Evolutionary conservation across 805 yeast genomes (phyloP).

Genomic region (Clavispora asparagi): DNA sequence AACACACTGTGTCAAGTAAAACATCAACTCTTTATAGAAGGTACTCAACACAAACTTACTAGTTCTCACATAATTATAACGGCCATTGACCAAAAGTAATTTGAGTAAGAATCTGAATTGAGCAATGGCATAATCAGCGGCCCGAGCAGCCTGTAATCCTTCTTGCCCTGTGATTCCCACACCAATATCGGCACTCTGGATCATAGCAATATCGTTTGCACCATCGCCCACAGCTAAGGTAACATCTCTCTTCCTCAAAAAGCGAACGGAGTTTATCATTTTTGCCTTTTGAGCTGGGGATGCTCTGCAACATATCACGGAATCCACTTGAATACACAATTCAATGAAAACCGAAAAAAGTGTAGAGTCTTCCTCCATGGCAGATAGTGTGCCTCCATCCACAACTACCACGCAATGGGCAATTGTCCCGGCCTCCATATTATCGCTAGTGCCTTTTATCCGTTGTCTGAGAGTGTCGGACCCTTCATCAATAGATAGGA

Average conservation of each 20-base stretch:
- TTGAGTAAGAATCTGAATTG: slow-evolving; percentile 85
- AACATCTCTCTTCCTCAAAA: slow-evolving; percentile 61
- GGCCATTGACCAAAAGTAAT: slow-evolving; percentile 85
- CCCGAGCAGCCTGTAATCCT: slow-evolving; percentile 93
- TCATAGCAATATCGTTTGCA: slow-evolving; percentile 99
- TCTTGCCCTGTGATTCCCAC: slow-evolving; percentile 96
- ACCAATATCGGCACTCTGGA: slow-evolving; percentile 97
- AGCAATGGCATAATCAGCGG: slow-evolving; percentile 92
- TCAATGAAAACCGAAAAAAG: slow-evolving; percentile 74
- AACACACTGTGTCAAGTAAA: slow-evolving; percentile 82
- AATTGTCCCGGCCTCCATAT: slow-evolving; percentile 63
- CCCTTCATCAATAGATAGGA: slow-evolving; percentile 48
- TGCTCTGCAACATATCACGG: slow-evolving; percentile 93
- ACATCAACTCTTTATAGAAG: slow-evolving; percentile 88
- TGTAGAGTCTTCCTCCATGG: slow-evolving; percentile 68
- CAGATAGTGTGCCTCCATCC: slow-evolving; percentile 83
- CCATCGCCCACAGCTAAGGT: slow-evolving; percentile 98
- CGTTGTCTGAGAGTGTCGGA: slow-evolving; percentile 56
- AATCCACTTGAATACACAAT: slow-evolving; percentile 79
- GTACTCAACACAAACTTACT: slow-evolving; percentile 89
- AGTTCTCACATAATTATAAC: slow-evolving; percentile 90
- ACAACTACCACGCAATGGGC: slow-evolving; percentile 95
- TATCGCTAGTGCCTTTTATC: slow-evolving; percentile 72
- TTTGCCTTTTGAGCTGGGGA: slow-evolving; percentile 94
- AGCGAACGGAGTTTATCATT: slow-evolving; percentile 78